These are phyloP conservation scores for Durotheca rogersii DNA, from an alignment of 495 filamentous ascomycete genomes.

Conservation along the genomic window DNA sequence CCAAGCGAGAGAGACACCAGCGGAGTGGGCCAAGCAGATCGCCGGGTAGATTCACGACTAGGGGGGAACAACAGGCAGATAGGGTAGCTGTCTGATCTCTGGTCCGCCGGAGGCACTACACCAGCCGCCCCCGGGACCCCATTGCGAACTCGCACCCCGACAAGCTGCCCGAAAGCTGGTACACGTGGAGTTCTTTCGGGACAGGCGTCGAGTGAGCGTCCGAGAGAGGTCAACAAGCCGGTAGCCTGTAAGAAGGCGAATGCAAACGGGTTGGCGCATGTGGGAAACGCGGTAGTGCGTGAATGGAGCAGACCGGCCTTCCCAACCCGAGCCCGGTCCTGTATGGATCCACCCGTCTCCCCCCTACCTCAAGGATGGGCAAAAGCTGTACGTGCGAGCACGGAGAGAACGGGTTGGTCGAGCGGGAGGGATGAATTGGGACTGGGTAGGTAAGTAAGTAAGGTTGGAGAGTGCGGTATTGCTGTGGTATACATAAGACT, in stretches of 20 bases:
- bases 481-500: constrained; percentile 7
- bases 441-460: neutral
- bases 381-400: constrained; percentile 8
- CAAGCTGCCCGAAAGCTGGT: constrained; percentile 11
- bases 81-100: neutral
- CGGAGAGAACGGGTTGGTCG: constrained; percentile 10
- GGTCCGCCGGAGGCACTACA: constrained; percentile 6
- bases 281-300: constrained; percentile 22
- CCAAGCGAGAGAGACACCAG: constrained; percentile 24
- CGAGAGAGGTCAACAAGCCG: constrained; percentile 7
- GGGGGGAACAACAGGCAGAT: constrained; percentile 6
- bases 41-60: constrained; percentile 9
- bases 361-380: constrained; percentile 2
- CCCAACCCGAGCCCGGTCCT: neutral
- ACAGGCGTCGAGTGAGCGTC: constrained; percentile 9
- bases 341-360: constrained; percentile 4
- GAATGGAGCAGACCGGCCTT: constrained; percentile 7
- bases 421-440: constrained; percentile 4
- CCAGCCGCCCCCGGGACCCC: constrained; percentile 5
- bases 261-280: constrained; percentile 6
- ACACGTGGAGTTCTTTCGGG: constrained; percentile 4
- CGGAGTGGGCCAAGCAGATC: constrained; percentile 22
- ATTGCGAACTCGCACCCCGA: constrained; percentile 12
- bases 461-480: constrained; percentile 8
- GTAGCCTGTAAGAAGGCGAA: constrained; percentile 13